phyloP scores from a whole-genome alignment of 2,329 filamentous ascomycete species.

The Hyphodiscus sp. region DNA sequence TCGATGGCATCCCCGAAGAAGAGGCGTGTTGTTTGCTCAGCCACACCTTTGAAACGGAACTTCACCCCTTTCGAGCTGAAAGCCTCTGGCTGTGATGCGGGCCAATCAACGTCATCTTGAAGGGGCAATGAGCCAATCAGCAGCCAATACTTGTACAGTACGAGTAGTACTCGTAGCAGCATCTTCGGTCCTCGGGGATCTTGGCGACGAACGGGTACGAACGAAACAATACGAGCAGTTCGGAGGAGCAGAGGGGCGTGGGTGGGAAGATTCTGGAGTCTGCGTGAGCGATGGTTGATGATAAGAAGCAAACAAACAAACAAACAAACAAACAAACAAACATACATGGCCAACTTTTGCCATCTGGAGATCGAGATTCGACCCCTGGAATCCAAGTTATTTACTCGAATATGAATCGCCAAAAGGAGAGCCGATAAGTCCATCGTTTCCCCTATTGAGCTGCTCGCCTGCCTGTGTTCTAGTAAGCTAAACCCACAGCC shows the following conservation, averaged over 20 bases:
- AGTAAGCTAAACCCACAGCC: not conserved
- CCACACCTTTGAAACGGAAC: not conserved
- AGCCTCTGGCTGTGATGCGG: not conserved
- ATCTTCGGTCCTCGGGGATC: not conserved
- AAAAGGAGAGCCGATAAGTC: too few species aligned
- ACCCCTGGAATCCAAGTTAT: not conserved
- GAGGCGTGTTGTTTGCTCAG: not conserved
- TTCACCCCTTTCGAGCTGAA: constrained; percentile 4
- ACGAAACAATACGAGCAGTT: not conserved
- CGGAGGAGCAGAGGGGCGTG: not conserved
- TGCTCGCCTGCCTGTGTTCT: not conserved
- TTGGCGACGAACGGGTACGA: not conserved
- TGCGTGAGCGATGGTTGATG: not conserved
- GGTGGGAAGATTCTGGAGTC: not conserved
- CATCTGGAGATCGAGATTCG: not conserved
- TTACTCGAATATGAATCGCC: not conserved
- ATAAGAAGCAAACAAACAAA: not conserved
- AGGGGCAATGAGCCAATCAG: constrained; percentile 1
- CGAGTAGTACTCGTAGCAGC: too few species aligned
- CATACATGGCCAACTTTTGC: not conserved
- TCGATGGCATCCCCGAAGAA: not conserved
- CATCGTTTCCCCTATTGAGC: not conserved
- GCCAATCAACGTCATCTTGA: constrained; percentile 4
- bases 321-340: not conserved
- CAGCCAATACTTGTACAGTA: too few species aligned